phyloP scores from a whole-genome alignment of 108 stramenopile species.

The Pseudonitzschia multiseries region DNA sequence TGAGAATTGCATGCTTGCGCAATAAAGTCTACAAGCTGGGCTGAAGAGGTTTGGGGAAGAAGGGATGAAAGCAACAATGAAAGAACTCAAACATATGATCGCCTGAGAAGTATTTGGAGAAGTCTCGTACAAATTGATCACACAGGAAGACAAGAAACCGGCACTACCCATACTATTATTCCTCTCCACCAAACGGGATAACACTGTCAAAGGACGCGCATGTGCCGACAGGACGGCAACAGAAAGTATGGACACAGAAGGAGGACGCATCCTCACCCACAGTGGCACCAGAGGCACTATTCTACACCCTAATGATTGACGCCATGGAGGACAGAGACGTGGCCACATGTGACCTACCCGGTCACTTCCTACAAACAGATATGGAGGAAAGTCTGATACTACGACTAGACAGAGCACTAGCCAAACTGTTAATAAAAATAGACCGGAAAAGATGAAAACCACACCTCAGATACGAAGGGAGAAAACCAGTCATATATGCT shows the following conservation, averaged over 20 bases:
- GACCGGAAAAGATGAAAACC: background rate
- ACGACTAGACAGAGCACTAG: background rate
- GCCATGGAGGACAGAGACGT: too few species aligned
- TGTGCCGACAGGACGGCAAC: too few species aligned
- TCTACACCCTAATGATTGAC: too few species aligned
- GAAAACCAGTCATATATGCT: too few species aligned
- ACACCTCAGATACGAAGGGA: background rate
- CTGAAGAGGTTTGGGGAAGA: constrained; percentile 35
- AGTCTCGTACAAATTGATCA: constrained; percentile 18
- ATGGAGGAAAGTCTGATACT: background rate
- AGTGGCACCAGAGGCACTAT: too few species aligned
- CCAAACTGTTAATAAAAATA: background rate
- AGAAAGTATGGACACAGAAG: too few species aligned
- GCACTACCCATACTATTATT: constrained; percentile 36
- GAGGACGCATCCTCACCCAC: too few species aligned
- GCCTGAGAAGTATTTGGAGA: constrained; percentile 32
- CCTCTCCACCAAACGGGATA: constrained; percentile 34
- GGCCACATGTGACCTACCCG: background rate
- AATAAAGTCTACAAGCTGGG: background rate
- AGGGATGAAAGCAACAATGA: constrained; percentile 28
- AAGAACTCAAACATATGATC: constrained; percentile 52
- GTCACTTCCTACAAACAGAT: background rate
- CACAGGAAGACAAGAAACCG: constrained; percentile 3
- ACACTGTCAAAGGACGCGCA: background rate
- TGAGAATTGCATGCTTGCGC: too few species aligned